Evolutionary conservation across 805 yeast species (phyloP), one percentile per base, ranked within the genome.

Genomic region (Yamadazyma takamatsuzukensis): DNA sequence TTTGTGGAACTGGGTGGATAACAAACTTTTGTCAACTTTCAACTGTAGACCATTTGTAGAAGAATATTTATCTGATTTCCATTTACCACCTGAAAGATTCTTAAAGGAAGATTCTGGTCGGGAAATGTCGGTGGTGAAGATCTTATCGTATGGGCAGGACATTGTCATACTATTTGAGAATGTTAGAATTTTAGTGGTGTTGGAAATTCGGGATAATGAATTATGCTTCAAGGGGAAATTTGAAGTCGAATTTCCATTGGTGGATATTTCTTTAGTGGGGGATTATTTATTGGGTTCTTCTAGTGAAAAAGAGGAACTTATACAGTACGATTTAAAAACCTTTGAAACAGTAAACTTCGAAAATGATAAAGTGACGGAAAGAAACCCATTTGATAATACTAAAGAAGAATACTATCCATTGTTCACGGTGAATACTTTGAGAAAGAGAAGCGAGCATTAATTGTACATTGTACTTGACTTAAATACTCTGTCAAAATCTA

Each of bases 1-100:
- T 39, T 53, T 78, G 13, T 90, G 97, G 97, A 70, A 84, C 40
- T 88, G 97, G 95, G 55, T 54, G 33, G 51, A 59, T 10, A 62
- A 65, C 16, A 51, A 65, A 12, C 61, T 73, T 36, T 38, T 83
- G 4, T 63, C 67, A 18, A 67, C 68, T 33, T 64, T 80, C 27
- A 69, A 76, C 15, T 59, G 82, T 15, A 60, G 70, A 17, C 62
- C 65, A 0, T 36, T 63, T 13, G 34, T 64, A 6, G 51, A 51
- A 35, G 49, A 54, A 16, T 72, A 63, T 44, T 63, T 84, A 39
- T 71, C 59, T 23, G 78, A 76, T 6, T 55, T 56, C 15, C 90
- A 84, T 51, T 53, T 70, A 33, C 83, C 85, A 0, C 84, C 88
- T 10, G 72, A 65, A 27, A 68, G 83, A 49, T 80, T 80, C 51